Evolutionary conservation across 495 filamentous ascomycete species (phyloP).

Genomic region (Filosporella fistucella): DNA sequence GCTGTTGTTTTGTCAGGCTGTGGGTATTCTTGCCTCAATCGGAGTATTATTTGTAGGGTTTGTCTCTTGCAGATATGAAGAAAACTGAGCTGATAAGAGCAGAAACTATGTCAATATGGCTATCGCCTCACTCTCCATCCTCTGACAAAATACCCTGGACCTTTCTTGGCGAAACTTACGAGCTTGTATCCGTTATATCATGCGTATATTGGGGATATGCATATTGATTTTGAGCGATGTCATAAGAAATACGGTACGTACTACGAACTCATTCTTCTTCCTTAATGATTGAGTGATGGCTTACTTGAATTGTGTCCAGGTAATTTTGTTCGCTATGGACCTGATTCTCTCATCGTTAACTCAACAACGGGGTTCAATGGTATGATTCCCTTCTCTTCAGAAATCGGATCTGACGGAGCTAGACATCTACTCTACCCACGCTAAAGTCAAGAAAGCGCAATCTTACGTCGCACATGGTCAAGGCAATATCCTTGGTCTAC

Average conservation of each 20-base stretch:
- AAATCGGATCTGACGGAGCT: background rate
- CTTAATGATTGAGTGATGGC: background rate
- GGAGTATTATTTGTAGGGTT: no score
- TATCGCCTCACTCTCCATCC: constrained; percentile 36
- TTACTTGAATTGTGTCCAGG: no score
- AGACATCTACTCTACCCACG: constrained; percentile 51
- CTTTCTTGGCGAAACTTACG: constrained; percentile 30
- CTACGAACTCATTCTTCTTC: background rate
- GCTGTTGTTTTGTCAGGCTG: no score
- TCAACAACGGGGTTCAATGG: background rate
- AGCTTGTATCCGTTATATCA: constrained; percentile 8
- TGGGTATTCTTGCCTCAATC: no score
- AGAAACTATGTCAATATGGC: no score
- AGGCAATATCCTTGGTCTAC: background rate
- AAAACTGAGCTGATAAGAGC: no score
- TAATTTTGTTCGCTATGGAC: constrained; percentile 3
- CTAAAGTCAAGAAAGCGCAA: constrained; percentile 55
- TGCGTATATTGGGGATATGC: constrained; percentile 13
- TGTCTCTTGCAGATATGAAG: no score
- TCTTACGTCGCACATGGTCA: constrained; percentile 38
- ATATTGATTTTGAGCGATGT: constrained; percentile 10
- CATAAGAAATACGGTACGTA: constrained; percentile 22
- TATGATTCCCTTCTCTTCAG: background rate
- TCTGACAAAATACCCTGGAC: constrained; percentile 35
- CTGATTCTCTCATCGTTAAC: background rate